Base-by-base conservation (phyloP, 768 basidiomycete genomes). In the Trametes villosa region DNA sequence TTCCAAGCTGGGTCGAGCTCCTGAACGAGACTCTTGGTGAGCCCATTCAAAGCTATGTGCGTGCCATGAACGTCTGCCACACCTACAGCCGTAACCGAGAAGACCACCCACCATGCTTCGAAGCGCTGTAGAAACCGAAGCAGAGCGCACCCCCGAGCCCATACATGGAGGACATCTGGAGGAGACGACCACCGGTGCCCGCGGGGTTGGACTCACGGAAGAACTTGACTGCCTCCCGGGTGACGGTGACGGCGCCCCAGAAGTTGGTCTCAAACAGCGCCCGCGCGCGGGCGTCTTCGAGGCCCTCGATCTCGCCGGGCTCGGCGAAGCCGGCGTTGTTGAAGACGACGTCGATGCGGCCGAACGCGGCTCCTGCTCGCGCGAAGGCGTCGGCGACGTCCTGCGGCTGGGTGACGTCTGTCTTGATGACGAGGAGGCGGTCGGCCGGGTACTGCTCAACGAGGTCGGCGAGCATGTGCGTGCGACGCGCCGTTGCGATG, bases 181-280 rank as follows among this genome's bases (percentile, higher is more conserved):
- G 62, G 1, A 79, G 65, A 17, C 69, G 71, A 2, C 78, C 78
- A 0, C 76, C 75, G 11, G n/a, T 41, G 7, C 20, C 59, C 12
- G 77, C 72, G 9, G 71, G 62, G 54, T 78, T 78, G 2, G 70
- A 67, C 18, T 78, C 78, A 20, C 78, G 70, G 63, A 78, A 76
- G 54, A 71, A 68, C 34, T 57, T 53, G 34, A 79, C 62, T 0
- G 76, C 75, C 41, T 71, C 75, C 27, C 59, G 63, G 31, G 63
- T 74, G 31, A 77, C 76, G 33, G 63, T 60, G 0, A 60, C 57
- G 3, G 72, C 67, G 8, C 72, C 70, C 68, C 66, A 73, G 62
- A 70, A 69, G 61, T 69, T 67, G 17, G 67, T 63, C 13, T 71
- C 71, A 41, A 73, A 53, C 44, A 66, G 2, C 11, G 30, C 55